These are phyloP conservation scores for Actinomortierella ambigua DNA, from an alignment of 371 early-diverging fungal genomes.

Conservation along the genomic window DNA sequence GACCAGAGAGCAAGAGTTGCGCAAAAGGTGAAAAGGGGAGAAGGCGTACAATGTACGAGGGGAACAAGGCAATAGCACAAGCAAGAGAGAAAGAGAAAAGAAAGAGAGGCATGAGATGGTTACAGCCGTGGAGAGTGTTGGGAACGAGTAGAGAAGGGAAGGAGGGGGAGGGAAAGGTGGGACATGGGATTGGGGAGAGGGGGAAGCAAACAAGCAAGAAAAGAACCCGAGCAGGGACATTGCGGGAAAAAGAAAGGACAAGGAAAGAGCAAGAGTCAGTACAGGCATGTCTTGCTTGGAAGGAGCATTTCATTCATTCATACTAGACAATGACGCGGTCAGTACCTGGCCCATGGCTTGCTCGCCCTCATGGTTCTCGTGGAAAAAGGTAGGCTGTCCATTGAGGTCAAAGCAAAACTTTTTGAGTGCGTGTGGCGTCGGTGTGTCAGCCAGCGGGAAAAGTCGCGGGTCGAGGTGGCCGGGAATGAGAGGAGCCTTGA, in stretches of 20 bases:
- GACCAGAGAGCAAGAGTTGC: not conserved
- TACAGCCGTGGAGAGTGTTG: no score
- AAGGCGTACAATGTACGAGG: no score
- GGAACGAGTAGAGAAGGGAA: no score
- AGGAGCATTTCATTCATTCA: not conserved
- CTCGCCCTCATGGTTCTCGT: conserved; percentile 57
- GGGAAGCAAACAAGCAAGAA: not conserved
- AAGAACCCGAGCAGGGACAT: not conserved
- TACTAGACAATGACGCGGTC: not conserved
- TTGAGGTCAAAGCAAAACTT: conserved; percentile 66
- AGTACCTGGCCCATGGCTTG: conserved; percentile 47
- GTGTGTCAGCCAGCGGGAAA: conserved; percentile 66
- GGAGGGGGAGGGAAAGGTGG: not conserved
- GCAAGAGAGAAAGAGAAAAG: not conserved
- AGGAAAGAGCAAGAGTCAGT: not conserved
- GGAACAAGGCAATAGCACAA: not conserved
- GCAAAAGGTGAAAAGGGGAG: no score
- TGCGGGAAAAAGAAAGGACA: conserved; percentile 2
- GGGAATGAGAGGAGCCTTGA: conserved; percentile 53
- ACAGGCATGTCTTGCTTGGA: not conserved
- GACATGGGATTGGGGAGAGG: not conserved
- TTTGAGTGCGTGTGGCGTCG: conserved; percentile 64
- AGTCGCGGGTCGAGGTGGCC: conserved; percentile 50
- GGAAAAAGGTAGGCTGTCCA: conserved; percentile 61
- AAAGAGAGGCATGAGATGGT: no score